Conservation (phyloP, 305 asterid species). For the Solanum hybrid region DNA sequence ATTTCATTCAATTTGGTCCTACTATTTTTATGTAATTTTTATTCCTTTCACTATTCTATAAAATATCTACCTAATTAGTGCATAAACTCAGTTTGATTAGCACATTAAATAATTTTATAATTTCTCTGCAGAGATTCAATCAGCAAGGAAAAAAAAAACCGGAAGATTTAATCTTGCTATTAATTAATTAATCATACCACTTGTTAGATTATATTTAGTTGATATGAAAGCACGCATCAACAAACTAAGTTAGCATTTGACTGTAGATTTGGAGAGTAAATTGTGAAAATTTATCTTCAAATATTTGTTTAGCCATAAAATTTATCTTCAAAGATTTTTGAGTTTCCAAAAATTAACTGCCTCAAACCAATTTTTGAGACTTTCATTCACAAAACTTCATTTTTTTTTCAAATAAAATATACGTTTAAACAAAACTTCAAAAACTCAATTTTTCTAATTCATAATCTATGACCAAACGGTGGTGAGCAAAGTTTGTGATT, state of each 20-base stretch:
- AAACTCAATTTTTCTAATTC: neutral
- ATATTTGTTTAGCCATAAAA: too few species aligned
- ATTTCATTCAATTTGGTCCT: neutral
- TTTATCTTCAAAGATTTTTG: neutral
- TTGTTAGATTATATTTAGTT: neutral
- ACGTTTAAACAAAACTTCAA: neutral
- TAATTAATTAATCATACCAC: neutral
- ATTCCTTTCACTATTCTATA: neutral
- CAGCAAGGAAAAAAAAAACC: too few species aligned
- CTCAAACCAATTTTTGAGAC: neutral
- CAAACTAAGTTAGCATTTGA: neutral
- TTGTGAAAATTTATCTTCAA: neutral
- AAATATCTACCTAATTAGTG: neutral
- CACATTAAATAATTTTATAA: neutral
- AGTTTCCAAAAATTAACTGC: neutral
- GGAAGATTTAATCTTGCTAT: neutral
- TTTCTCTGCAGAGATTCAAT: neutral
- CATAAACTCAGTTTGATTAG: neutral
- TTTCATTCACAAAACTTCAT: neutral
- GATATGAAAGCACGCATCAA: neutral
- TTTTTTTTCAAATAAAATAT: neutral
- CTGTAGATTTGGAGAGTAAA: rapidly evolving
- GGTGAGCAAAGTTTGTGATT: neutral
- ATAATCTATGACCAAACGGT: neutral
- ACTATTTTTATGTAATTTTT: neutral